These are phyloP conservation scores for Aaosphaeria pasadenensis DNA, from an alignment of 2,329 filamentous ascomycete genomes.

Conservation along the genomic window DNA sequence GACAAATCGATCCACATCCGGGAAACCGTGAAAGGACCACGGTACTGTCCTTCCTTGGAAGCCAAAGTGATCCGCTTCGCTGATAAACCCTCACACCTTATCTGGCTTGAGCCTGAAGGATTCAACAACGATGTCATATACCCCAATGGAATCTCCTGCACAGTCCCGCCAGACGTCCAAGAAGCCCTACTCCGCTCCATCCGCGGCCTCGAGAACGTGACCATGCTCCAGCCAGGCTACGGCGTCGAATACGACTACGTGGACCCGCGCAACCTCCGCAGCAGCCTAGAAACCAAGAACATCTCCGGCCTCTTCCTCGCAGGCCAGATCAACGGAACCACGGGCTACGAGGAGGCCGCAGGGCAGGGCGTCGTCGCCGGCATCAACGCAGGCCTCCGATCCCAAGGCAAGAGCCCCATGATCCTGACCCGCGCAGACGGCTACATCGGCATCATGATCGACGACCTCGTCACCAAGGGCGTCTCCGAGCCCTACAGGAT, in stretches of 20 bases:
- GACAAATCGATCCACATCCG: conserved; percentile 95
- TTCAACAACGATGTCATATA: conserved; percentile 89
- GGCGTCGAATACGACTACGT: conserved; percentile 99
- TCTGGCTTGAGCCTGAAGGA: conserved; percentile 97
- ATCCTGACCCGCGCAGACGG: conserved; percentile 78
- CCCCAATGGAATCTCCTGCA: conserved; percentile 97
- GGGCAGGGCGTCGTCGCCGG: conserved; percentile 91
- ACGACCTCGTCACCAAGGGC: conserved; percentile 94
- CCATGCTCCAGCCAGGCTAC: conserved; percentile 92
- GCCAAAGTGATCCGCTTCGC: conserved; percentile 89
- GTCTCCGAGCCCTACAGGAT: conserved; percentile 97
- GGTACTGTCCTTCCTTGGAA: conserved; percentile 94
- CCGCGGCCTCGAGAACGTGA: conserved; percentile 80
- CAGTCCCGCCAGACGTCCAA: conserved; percentile 84
- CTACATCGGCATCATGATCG: conserved; percentile 98
- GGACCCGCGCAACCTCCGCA: conserved; percentile 80
- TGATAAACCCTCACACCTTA: conserved; percentile 76
- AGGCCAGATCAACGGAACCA: conserved; percentile 97
- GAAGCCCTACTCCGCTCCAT: conserved; percentile 82
- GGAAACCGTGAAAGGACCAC: conserved; percentile 88
- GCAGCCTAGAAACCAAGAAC: conserved; percentile 91
- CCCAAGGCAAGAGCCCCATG: conserved; percentile 63
- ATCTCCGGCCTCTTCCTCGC: conserved; percentile 88
- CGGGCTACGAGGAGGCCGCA: conserved; percentile 95
- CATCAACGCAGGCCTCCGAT: conserved; percentile 85